phyloP scores from a whole-genome alignment of 306 rosid genomes.

The Ziziphus jujuba region DNA sequence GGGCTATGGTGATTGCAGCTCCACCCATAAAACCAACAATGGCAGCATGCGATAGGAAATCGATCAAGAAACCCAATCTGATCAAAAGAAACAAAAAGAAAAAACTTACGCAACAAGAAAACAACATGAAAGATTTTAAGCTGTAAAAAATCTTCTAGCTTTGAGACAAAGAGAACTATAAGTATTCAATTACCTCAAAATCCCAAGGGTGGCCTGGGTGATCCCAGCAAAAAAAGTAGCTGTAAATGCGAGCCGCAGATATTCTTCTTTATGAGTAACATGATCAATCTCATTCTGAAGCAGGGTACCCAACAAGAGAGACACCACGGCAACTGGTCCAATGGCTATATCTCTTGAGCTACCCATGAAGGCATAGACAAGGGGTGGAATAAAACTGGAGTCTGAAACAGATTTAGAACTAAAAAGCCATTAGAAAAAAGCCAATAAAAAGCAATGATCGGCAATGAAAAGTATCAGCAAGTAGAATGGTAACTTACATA shows the following conservation, averaged over 20 bases:
- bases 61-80: constrained; percentile 97
- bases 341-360: constrained; percentile 97
- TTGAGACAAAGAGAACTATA: not conserved
- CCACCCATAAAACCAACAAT: constrained; percentile 98
- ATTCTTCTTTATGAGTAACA: constrained; percentile 42
- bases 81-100: not conserved
- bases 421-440: constrained; percentile 29
- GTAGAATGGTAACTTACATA: constrained; percentile 58
- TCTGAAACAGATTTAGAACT: constrained; percentile 45
- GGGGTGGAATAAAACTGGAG: constrained; percentile 93
- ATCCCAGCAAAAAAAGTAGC: constrained; percentile 97
- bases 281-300: constrained; percentile 71
- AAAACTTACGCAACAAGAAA: not conserved
- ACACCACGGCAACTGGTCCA: constrained; percentile 97
- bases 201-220: constrained; percentile 87
- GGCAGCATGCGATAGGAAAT: constrained; percentile 97
- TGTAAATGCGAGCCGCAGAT: constrained; percentile 82
- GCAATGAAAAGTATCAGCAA: not conserved
- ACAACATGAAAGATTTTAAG: constrained; percentile 1
- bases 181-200: constrained; percentile 54
- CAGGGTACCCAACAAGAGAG: constrained; percentile 82
- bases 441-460: not conserved
- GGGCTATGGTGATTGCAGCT: constrained; percentile 96
- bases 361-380: constrained; percentile 91
- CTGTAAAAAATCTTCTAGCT: no score